Base-by-base conservation (phyloP, 2,329 filamentous ascomycete species). In the Colletotrichum spinosum region DNA sequence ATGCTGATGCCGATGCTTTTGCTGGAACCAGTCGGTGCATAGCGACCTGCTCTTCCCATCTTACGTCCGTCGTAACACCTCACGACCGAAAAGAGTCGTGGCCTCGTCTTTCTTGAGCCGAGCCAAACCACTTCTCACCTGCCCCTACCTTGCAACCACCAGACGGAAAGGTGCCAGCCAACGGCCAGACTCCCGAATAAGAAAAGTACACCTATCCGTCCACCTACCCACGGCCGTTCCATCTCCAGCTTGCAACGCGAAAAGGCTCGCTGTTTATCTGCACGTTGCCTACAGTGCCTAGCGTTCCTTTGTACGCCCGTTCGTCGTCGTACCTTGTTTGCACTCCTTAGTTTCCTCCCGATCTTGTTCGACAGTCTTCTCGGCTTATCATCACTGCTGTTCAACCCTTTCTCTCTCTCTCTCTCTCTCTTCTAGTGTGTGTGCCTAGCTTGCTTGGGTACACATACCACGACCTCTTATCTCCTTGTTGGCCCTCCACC, bases 321-420 rank as follows among this genome's bases (percentile, higher is more conserved):
- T 44, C 34, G 4, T 55, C 42, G 38, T 51, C 46, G 38, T 51
- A 13, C 55, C 5, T 25, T 25, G 25, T 25, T 25, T 25, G 38
- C 55, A 48, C 55, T 51, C 55, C 55, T 51, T 51, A 38, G 44
- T 58, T 58, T 44, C 55, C 38, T 51, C 33, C 25, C 38, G 42
- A 17, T 51, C 17, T 25, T 1, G 25, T 25, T 51, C 17, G 25
- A 35, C 33, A 34, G 15, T 17, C 8, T 44, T n/a, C 11, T 33
- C 35, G 38, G 34, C 13, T 17, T 46, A n/a, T 13, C 42, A 15
- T 44, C 42, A n/a, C 8, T 13, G 8, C 44, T 17, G 17, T 46
- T n/a, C 44, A n/a, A 17, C 13, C 4, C 8, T 25, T 12, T n/a
- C 13, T n/a, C 42, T n/a, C 41, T 46, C 53, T 38, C n/a, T 38